Percentiles rank a stretch among this genome's conserved stretches.
Conservation (phyloP, 371 early-diverging fungal species). For the Mucor racemosus region DNA sequence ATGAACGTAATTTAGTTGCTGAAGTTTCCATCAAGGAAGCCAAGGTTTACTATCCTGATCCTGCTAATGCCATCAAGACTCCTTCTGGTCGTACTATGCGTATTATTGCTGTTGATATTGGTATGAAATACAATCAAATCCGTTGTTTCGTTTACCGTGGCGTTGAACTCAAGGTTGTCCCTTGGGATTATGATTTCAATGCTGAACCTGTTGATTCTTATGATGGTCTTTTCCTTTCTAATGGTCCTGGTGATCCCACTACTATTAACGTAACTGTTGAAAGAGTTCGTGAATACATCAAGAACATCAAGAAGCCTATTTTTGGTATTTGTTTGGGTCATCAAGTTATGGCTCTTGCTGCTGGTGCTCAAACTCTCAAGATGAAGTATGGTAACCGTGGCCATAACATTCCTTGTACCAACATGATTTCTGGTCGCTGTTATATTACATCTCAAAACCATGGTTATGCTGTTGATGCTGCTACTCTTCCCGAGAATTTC, state of each 20-base stretch:
- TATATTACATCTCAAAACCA: conserved; percentile 98
- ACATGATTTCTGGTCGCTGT: conserved; percentile 92
- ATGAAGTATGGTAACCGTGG: conserved; percentile 99
- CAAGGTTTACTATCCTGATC: conserved; percentile 74
- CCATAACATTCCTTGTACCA: conserved; percentile 98
- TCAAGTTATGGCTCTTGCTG: conserved; percentile 91
- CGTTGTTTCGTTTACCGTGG: conserved; percentile 94
- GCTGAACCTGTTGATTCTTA: conserved; percentile 70
- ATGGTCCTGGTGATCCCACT: conserved; percentile 98
- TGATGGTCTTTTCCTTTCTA: conserved; percentile 94
- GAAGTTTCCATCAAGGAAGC: conserved; percentile 88
- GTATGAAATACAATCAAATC: conserved; percentile 98
- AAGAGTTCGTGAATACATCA: conserved; percentile 68
- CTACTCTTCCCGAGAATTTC: conserved; percentile 77
- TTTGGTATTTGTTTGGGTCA: conserved; percentile 99
- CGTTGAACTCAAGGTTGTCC: conserved; percentile 92
- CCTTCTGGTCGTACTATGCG: conserved; percentile 81
- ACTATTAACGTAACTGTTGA: conserved; percentile 77
- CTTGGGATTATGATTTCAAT: conserved; percentile 93
- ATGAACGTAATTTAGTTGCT: conserved; percentile 89
- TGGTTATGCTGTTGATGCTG: conserved; percentile 93
- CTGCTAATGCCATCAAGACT: conserved; percentile 63
- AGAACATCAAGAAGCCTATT: conserved; percentile 82
- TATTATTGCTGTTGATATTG: conserved; percentile 93
- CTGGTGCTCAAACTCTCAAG: conserved; percentile 92